Evolutionary conservation across 805 yeast species (phyloP).

Genomic region (Myxozyma geophila): DNA sequence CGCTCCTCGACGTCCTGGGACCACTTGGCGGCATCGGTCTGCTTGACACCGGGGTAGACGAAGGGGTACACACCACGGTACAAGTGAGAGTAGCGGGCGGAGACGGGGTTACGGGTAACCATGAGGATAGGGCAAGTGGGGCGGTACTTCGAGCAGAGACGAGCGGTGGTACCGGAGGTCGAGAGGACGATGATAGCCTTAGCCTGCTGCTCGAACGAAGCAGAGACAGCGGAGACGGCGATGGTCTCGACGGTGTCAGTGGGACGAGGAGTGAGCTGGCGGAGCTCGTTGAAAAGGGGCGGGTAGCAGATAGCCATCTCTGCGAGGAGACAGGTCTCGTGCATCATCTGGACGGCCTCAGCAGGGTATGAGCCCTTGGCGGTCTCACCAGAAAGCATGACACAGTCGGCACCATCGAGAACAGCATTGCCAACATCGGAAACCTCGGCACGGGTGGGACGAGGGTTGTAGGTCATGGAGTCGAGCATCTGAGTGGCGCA

Average conservation of each 20-base stretch:
- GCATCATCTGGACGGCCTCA: conserved; percentile 99
- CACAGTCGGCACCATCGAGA: conserved; percentile 99
- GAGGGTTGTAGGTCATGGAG: conserved; percentile 99
- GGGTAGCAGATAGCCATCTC: conserved; percentile 95
- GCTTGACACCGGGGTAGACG: conserved; percentile 67
- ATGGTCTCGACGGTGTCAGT: conserved; percentile 94
- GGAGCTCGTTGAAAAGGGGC: conserved; percentile 80
- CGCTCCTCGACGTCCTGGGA: conserved; percentile 94
- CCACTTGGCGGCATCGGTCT: conserved; percentile 73
- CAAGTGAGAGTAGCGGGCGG: conserved; percentile 95
- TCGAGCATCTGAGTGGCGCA: conserved; percentile 99
- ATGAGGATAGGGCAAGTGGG: conserved; percentile 96
- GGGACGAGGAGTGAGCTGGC: conserved; percentile 84
- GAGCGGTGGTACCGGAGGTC: conserved; percentile 92
- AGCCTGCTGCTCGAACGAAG: conserved; percentile 94
- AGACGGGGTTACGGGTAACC: conserved; percentile 93
- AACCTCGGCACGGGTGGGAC: conserved; percentile 99
- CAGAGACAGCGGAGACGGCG: conserved; percentile 95
- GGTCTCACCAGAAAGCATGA: conserved; percentile 99
- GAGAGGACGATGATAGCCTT: conserved; percentile 96
- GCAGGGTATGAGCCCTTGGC: conserved; percentile 99
- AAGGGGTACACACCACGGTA: conserved; percentile 99
- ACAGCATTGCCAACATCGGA: conserved; percentile 99
- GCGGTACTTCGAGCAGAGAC: conserved; percentile 96
- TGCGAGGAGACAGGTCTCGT: conserved; percentile 93